These are phyloP conservation scores for Caloboletus firmus DNA, from an alignment of 1,284 basidiomycete species.

Conservation along the genomic window DNA sequence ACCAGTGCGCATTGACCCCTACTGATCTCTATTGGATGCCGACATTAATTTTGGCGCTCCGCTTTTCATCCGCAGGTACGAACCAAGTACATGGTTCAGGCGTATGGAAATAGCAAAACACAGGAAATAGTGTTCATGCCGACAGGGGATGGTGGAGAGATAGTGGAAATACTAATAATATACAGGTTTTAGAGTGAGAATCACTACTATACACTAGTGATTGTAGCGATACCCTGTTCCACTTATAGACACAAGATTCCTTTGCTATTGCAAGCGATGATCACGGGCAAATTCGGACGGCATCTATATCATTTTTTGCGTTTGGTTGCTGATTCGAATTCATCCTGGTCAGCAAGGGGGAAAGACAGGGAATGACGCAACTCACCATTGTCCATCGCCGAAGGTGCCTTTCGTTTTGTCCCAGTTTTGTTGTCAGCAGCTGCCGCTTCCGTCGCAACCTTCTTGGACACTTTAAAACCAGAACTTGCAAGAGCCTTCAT, in stretches of 20 bases:
- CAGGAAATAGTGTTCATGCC: background rate
- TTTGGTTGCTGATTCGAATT: slow-evolving; percentile 22
- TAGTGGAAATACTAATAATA: slow-evolving; percentile 29
- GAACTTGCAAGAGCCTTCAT: slow-evolving; percentile 26
- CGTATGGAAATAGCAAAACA: background rate
- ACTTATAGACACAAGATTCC: background rate
- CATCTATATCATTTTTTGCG: slow-evolving; percentile 29
- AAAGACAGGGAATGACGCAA: background rate
- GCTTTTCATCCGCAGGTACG: slow-evolving; percentile 1
- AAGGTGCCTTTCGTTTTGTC: slow-evolving; percentile 30
- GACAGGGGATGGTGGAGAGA: no score
- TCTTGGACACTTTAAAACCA: slow-evolving; percentile 12
- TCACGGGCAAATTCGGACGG: background rate
- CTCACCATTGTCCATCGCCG: slow-evolving; percentile 27
- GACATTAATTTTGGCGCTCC: background rate
- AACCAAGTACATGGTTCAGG: background rate
- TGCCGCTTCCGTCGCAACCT: background rate
- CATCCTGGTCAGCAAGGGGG: background rate
- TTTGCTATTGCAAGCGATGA: background rate
- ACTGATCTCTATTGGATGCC: background rate
- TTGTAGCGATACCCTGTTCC: slow-evolving; percentile 3
- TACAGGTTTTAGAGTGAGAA: slow-evolving; percentile 9
- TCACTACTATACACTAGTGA: slow-evolving; percentile 8
- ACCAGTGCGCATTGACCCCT: background rate
- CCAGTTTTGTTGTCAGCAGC: slow-evolving; percentile 15